phyloP scores from a whole-genome alignment of 2,329 filamentous ascomycete genomes.

The Colletotrichum sp. region DNA sequence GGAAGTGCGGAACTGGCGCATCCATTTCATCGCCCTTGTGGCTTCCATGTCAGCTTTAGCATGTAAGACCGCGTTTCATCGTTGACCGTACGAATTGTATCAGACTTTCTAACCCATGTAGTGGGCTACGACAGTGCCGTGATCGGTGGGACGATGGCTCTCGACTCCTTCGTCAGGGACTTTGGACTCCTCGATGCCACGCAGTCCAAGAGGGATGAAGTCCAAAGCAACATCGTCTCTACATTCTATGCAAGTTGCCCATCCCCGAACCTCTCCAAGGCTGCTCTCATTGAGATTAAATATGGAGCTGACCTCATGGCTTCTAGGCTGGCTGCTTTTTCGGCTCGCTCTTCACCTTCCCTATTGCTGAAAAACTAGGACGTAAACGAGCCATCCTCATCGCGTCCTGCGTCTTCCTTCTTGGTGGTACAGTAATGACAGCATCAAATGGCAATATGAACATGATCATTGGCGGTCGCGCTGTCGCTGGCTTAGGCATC shows the following conservation, averaged over 20 bases:
- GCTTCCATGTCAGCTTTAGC: slow-evolving; percentile 27
- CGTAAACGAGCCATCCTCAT: not conserved
- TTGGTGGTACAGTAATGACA: slow-evolving; percentile 52
- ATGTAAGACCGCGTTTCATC: not conserved
- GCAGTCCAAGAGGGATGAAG: slow-evolving; percentile 5
- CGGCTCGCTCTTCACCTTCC: not conserved
- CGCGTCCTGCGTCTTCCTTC: slow-evolving; percentile 40
- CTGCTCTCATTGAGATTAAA: not conserved
- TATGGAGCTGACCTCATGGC: not conserved
- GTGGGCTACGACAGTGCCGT: not conserved
- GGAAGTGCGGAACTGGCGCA: slow-evolving; percentile 23
- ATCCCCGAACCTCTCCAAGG: accelerated
- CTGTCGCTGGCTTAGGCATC: slow-evolving; percentile 56
- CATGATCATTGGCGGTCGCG: slow-evolving; percentile 62
- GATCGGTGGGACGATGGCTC: not conserved
- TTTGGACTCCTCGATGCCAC: slow-evolving; percentile 16
- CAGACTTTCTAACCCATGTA: not conserved
- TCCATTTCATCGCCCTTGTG: slow-evolving; percentile 23
- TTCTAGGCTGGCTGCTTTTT: not conserved
- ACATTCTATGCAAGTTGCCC: slow-evolving; percentile 45
- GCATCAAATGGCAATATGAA: slow-evolving; percentile 38
- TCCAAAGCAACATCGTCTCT: slow-evolving; percentile 34
- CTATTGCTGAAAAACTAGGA: not conserved
- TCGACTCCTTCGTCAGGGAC: not conserved
- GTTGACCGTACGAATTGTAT: accelerated